These are phyloP conservation scores for Alnus rubra DNA, from an alignment of 306 rosid species.

Conservation along the genomic window DNA sequence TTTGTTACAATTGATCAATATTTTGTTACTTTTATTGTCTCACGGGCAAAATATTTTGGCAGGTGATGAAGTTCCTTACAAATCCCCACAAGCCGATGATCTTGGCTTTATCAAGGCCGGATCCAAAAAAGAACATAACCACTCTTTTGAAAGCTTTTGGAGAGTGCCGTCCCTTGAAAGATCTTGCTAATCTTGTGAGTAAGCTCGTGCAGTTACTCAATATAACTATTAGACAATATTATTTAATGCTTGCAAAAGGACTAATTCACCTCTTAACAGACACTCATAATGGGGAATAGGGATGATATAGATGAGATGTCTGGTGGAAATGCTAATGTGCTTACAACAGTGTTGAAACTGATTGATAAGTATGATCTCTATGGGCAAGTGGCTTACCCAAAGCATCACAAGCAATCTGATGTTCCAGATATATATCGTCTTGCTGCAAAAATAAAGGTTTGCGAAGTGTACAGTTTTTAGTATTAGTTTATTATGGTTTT, in stretches of 20 bases:
- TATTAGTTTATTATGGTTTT: conserved; percentile 11
- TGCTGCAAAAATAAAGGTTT: conserved; percentile 86
- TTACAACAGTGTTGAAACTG: conserved; percentile 71
- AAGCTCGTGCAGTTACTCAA: conserved; percentile 9
- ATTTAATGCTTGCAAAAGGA: conserved; percentile 14
- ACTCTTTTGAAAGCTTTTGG: conserved; percentile 89
- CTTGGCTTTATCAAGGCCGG: conserved; percentile 88
- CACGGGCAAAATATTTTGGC: conserved; percentile 21
- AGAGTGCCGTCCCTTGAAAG: conserved; percentile 75
- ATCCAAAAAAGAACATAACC: conserved; percentile 86
- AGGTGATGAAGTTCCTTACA: conserved; percentile 84
- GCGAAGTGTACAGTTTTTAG: conserved; percentile 11
- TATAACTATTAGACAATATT: conserved; percentile 1
- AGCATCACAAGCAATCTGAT: conserved; percentile 88
- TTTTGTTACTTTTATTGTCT: conserved; percentile 11
- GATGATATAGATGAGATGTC: conserved; percentile 86
- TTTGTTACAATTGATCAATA: background rate
- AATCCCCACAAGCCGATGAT: conserved; percentile 95
- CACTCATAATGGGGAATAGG: conserved; percentile 86
- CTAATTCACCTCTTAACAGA: conserved; percentile 45
- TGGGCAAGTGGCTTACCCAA: conserved; percentile 89
- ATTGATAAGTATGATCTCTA: conserved; percentile 86
- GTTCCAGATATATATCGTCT: conserved; percentile 92
- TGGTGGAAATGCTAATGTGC: conserved; percentile 73
- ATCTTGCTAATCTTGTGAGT: conserved; percentile 91